phyloP scores from a whole-genome alignment of 2,329 filamentous ascomycete species.

The Ophiosphaerella narmari region DNA sequence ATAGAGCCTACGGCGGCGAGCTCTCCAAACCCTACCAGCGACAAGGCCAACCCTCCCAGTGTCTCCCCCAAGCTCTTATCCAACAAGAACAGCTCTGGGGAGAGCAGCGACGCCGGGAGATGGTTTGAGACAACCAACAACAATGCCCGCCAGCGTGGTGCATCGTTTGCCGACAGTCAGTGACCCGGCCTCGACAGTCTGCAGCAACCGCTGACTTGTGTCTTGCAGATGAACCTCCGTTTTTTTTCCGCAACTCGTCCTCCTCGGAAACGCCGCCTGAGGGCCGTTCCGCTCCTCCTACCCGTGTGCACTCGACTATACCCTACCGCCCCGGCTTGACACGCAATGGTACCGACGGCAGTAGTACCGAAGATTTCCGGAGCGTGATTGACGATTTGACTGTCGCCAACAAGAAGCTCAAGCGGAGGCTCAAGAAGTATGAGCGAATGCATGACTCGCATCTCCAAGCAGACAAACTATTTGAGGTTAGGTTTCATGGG shows the following conservation, averaged over 20 bases:
- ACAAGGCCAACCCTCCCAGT: conserved; percentile 48
- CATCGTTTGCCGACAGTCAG: conserved; percentile 50
- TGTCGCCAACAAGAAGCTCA: conserved; percentile 79
- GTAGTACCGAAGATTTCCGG: conserved; percentile 74
- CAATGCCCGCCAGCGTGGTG: conserved; percentile 46
- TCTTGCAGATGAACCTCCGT: conserved; percentile 48
- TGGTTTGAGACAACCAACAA: conserved; percentile 60
- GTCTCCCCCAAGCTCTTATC: conserved; percentile 37
- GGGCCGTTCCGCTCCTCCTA: conserved; percentile 21
- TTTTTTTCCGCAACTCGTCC: conserved; percentile 53
- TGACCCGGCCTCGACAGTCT: not conserved
- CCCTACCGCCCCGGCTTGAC: conserved; percentile 46
- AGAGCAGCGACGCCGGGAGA: conserved; percentile 57
- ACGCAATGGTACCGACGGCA: conserved; percentile 52
- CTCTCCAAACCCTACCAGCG: conserved; percentile 37
- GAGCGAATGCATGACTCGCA: conserved; percentile 69
- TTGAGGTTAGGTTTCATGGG: conserved; percentile 80
- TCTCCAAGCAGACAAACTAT: conserved; percentile 75
- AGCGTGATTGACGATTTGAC: conserved; percentile 88
- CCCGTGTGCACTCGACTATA: conserved; percentile 19
- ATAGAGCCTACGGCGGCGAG: conserved; percentile 18
- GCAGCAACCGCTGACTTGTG: conserved; percentile 5
- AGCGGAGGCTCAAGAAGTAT: conserved; percentile 72
- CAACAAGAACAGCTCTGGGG: conserved; percentile 52
- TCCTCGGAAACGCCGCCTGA: conserved; percentile 51